These are phyloP conservation scores for Fusarium avenaceum DNA, from an alignment of 2,329 filamentous ascomycete genomes.

Conservation along the genomic window DNA sequence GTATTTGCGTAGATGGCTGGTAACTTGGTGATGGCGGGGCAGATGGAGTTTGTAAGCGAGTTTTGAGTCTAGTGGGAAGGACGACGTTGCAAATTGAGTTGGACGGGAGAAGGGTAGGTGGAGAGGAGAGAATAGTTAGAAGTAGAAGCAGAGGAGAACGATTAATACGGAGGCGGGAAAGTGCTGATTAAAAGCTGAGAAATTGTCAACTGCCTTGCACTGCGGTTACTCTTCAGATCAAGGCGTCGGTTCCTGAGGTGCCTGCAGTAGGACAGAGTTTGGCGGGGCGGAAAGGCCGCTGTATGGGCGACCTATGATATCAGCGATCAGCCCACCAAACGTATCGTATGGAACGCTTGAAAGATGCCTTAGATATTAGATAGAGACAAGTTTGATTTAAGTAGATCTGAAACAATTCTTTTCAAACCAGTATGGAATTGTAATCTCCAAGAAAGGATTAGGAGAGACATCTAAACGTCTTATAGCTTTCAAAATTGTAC, in stretches of 20 bases:
- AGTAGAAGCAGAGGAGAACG: neutral
- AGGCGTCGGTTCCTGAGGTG: conserved; percentile 31
- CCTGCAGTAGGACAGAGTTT: conserved; percentile 21
- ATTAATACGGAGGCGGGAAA: neutral
- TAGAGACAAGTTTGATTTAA: neutral
- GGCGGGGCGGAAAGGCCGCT: conserved; percentile 26
- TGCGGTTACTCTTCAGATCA: conserved; percentile 8
- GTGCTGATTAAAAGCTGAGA: conserved; percentile 28
- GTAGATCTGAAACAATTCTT: neutral
- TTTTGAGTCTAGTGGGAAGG: conserved; percentile 12
- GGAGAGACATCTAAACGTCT: neutral
- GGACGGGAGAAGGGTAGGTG: neutral
- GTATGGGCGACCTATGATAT: conserved; percentile 26
- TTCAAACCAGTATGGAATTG: neutral
- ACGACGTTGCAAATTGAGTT: neutral
- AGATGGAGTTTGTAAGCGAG: conserved; percentile 31
- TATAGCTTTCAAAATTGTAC: neutral
- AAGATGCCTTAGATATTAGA: neutral
- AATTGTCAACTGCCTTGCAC: conserved; percentile 12
- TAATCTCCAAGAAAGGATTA: fast-evolving
- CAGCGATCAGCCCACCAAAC: conserved; percentile 29
- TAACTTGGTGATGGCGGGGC: conserved; percentile 31
- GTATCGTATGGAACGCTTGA: conserved; percentile 1
- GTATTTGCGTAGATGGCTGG: conserved; percentile 9
- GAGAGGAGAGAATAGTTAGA: too few species aligned